These are phyloP conservation scores for Penicillium bovifimosum DNA, from an alignment of 495 filamentous ascomycete genomes.

Conservation along the genomic window DNA sequence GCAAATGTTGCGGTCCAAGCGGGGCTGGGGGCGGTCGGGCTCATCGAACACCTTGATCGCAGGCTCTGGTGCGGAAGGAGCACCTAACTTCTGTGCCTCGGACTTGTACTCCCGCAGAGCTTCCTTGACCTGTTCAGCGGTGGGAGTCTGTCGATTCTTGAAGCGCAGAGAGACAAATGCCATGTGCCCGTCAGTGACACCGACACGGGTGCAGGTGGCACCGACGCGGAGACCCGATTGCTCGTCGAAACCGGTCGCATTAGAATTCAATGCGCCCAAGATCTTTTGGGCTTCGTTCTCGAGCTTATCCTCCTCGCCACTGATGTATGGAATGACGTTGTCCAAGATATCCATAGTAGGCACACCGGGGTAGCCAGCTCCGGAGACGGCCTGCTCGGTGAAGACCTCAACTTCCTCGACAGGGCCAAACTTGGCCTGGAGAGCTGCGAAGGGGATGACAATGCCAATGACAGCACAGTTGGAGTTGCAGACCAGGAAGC, in stretches of 20 bases:
- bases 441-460: conserved; percentile 81
- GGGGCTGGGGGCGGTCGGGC: conserved; percentile 75
- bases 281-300: conserved; percentile 85
- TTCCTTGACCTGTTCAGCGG: conserved; percentile 60
- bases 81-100: conserved; percentile 67
- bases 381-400: conserved; percentile 83
- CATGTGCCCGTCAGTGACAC: conserved; percentile 79
- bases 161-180: conserved; percentile 78
- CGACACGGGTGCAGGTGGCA: conserved; percentile 76
- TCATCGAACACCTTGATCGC: conserved; percentile 77
- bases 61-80: conserved; percentile 67
- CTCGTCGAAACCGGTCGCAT: conserved; percentile 59
- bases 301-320: conserved; percentile 86
- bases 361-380: conserved; percentile 84
- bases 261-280: conserved; percentile 60
- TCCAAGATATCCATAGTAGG: conserved; percentile 69
- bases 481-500: conserved; percentile 83
- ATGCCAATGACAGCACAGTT: conserved; percentile 89
- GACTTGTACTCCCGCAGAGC: conserved; percentile 68
- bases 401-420: conserved; percentile 73
- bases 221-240: conserved; percentile 62
- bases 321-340: conserved; percentile 81
- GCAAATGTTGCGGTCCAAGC: conserved; percentile 69
- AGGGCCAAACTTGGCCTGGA: conserved; percentile 69
- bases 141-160: conserved; percentile 48